Percentiles rank a stretch among this genome's conserved stretches.
Evolutionary conservation across 805 yeast genomes (phyloP).

Genomic region (Naumovozyma castellii): DNA sequence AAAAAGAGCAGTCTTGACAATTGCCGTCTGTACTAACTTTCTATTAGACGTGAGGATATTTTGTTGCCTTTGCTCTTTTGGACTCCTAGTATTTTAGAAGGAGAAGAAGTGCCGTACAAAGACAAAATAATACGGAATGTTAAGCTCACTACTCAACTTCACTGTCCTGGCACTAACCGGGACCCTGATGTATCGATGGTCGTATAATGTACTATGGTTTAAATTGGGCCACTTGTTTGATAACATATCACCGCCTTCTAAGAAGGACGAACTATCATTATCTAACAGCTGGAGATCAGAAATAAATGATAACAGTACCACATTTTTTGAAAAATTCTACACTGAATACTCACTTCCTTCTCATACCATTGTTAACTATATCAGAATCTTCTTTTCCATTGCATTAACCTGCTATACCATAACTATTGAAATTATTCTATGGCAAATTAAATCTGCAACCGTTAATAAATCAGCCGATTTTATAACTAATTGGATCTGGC

Average conservation of each 20-base stretch:
- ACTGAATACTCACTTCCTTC: constrained; percentile 27
- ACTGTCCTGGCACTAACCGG: constrained; percentile 1
- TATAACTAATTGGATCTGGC: constrained; percentile 23
- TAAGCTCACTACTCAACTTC: neutral
- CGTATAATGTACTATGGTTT: constrained; percentile 16
- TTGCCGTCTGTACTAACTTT: no score
- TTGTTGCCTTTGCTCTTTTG: no score
- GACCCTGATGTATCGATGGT: constrained; percentile 10
- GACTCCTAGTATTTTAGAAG: no score
- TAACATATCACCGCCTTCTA: constrained; percentile 8
- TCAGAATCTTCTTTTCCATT: constrained; percentile 20
- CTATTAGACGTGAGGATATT: no score
- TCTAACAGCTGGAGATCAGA: constrained; percentile 8
- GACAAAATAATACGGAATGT: no score
- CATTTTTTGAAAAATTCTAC: constrained; percentile 23
- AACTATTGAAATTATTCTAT: constrained; percentile 26
- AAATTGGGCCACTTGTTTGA: constrained; percentile 18
- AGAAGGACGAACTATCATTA: constrained; percentile 2
- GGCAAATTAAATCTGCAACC: constrained; percentile 25
- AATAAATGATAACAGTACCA: constrained; percentile 6
- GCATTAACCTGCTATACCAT: constrained; percentile 23
- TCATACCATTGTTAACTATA: constrained; percentile 7
- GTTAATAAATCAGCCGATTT: constrained; percentile 10
- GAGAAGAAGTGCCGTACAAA: no score
- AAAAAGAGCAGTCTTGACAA: no score